phyloP scores from a whole-genome alignment of 352 stramenopile species.

The Chrysophaeum taylorii region DNA sequence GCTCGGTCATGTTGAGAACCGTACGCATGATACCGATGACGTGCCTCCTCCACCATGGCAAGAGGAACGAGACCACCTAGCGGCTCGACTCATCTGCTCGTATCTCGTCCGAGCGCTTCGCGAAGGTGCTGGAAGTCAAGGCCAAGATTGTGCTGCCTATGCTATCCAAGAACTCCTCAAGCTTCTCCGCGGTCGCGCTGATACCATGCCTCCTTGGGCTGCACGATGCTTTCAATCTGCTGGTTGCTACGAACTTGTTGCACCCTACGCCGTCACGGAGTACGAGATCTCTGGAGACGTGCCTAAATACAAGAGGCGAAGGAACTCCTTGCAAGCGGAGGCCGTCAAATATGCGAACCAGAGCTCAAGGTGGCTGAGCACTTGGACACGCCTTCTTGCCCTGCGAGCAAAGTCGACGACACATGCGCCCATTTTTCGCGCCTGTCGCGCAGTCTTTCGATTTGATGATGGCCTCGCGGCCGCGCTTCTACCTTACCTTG shows the following conservation, averaged over 20 bases:
- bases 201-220: neutral
- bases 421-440: neutral
- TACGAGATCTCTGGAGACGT: neutral
- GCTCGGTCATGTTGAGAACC: no score
- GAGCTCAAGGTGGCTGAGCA: neutral
- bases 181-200: neutral
- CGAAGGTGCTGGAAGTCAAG: no score
- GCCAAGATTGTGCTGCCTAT: neutral
- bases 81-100: no score
- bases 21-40: no score
- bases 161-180: constrained; percentile 1
- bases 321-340: neutral
- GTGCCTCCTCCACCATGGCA: no score
- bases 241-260: neutral
- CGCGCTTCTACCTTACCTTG: neutral
- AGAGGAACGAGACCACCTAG: no score
- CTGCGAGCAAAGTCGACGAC: neutral
- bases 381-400: neutral
- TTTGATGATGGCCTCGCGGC: neutral
- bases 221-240: neutral
- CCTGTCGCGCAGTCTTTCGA: neutral
- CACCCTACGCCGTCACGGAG: neutral
- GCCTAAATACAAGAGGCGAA: neutral
- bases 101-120: no score
- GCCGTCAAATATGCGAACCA: neutral